Percentiles rank a stretch among this genome's conserved stretches.
phyloP scores from a whole-genome alignment of 2,329 filamentous ascomycete genomes.

The Rhytidhysteron rufulum region DNA sequence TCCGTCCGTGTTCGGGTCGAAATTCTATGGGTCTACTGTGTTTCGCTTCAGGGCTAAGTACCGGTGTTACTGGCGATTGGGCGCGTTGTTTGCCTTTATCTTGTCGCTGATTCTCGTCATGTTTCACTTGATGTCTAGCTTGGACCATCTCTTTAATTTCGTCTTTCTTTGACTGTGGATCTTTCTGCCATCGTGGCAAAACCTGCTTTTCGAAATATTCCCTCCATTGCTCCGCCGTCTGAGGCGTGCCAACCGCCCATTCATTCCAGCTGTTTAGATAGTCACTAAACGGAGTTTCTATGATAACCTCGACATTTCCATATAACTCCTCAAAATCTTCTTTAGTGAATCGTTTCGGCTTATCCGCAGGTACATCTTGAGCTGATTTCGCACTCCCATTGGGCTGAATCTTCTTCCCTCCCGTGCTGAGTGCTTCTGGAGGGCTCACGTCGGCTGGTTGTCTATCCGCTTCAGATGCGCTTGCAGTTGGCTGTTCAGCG shows the following conservation, averaged over 20 bases:
- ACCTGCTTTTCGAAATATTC: conserved; percentile 34
- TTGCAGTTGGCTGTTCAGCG: background rate
- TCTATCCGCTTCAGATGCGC: background rate
- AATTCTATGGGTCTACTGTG: background rate
- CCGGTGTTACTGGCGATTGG: background rate
- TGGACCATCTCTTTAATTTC: conserved; percentile 16
- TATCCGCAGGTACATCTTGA: no score
- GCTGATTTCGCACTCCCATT: background rate
- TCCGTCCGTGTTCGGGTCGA: background rate
- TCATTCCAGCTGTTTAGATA: conserved; percentile 20
- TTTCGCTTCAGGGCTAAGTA: background rate
- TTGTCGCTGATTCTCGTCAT: background rate
- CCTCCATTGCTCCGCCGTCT: conserved; percentile 28
- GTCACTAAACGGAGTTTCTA: conserved; percentile 2
- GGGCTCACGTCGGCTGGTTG: background rate
- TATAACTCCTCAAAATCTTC: conserved; percentile 31
- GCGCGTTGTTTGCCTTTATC: background rate
- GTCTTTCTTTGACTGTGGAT: conserved; percentile 19
- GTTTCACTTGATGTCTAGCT: conserved; percentile 5
- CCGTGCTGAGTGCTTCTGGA: background rate
- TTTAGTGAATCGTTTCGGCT: conserved; percentile 16
- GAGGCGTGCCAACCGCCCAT: conserved; percentile 17
- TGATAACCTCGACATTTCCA: conserved; percentile 21
- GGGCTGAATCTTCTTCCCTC: background rate
- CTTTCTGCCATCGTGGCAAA: conserved; percentile 25